Percentiles rank a stretch among this genome's conserved stretches.
phyloP scores from a whole-genome alignment of 257 asterid species.

The Oldenlandia corymbosa region DNA sequence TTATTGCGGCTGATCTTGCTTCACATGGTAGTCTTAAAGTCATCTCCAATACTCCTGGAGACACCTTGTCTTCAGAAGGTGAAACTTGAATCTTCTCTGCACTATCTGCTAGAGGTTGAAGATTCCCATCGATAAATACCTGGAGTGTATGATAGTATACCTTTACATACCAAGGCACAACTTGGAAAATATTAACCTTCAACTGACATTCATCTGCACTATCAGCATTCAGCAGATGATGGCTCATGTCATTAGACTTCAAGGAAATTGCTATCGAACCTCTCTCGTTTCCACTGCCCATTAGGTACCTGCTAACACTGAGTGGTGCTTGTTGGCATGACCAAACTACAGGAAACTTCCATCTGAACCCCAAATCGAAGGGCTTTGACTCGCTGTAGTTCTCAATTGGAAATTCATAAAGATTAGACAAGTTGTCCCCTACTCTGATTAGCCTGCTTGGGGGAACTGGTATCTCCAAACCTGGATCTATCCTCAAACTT shows the following conservation, averaged over 20 bases:
- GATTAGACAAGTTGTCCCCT: constrained; percentile 37
- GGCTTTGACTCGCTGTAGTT: constrained; percentile 48
- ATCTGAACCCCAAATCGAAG: constrained; percentile 69
- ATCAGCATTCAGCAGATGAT: constrained; percentile 22
- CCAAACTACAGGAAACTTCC: constrained; percentile 84
- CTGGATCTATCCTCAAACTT: constrained; percentile 29
- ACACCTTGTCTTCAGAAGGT: constrained; percentile 95
- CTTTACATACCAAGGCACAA: constrained; percentile 99
- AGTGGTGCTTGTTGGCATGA: constrained; percentile 75
- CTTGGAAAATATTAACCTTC: constrained; percentile 74
- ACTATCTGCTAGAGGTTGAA: constrained; percentile 40
- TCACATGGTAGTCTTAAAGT: constrained; percentile 65
- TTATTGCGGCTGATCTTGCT: constrained; percentile 69
- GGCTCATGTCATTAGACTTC: constrained; percentile 41
- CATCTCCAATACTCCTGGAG: constrained; percentile 90
- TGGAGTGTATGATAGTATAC: constrained; percentile 77
- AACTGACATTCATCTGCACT: constrained; percentile 42
- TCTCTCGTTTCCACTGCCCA: constrained; percentile 97
- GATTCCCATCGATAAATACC: constrained; percentile 64
- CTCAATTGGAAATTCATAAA: constrained; percentile 57
- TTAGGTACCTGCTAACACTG: constrained; percentile 68
- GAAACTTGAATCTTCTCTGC: constrained; percentile 60
- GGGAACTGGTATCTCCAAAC: constrained; percentile 54
- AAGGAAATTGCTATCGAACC: constrained; percentile 89
- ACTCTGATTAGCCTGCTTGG: constrained; percentile 68